Evolutionary conservation across 164 flowering plant species (phyloP).

Genomic region (Platanus orientalis): DNA sequence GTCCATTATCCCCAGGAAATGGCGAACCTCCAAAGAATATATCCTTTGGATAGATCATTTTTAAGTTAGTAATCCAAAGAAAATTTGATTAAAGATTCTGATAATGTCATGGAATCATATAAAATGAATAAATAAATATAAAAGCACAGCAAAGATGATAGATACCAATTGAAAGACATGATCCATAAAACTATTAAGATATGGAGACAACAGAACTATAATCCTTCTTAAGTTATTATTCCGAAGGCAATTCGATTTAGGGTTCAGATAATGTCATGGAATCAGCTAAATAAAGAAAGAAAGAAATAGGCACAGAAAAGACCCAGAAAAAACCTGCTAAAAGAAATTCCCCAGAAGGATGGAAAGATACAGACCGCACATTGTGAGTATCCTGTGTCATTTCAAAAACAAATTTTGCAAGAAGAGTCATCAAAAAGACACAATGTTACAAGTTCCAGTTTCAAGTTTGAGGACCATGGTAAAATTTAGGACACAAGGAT

Average conservation of each 20-base stretch:
- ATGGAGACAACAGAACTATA: background rate
- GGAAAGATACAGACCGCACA: conserved; percentile 81
- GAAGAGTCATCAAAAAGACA: background rate
- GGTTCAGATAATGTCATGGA: background rate
- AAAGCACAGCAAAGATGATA: too few relatives aligned
- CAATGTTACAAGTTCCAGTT: background rate
- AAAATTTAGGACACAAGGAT: conserved; percentile 2
- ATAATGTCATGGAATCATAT: too few relatives aligned
- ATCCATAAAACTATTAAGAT: background rate
- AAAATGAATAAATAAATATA: too few relatives aligned
- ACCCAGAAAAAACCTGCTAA: conserved; percentile 54
- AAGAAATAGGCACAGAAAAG: conserved; percentile 1
- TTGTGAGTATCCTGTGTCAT: conserved; percentile 78
- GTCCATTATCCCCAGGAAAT: too few relatives aligned
- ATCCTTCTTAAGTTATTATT: background rate
- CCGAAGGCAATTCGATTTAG: background rate
- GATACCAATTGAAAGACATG: too few relatives aligned
- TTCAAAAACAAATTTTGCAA: conserved; percentile 7
- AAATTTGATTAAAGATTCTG: too few relatives aligned
- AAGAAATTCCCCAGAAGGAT: conserved; percentile 85
- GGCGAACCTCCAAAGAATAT: too few relatives aligned
- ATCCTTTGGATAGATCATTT: too few relatives aligned
- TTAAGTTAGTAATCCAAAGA: too few relatives aligned
- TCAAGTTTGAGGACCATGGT: conserved; percentile 6
- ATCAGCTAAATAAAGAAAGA: background rate